Base-by-base conservation (phyloP, 441 rosid genomes). In the Brassica hybrid region DNA sequence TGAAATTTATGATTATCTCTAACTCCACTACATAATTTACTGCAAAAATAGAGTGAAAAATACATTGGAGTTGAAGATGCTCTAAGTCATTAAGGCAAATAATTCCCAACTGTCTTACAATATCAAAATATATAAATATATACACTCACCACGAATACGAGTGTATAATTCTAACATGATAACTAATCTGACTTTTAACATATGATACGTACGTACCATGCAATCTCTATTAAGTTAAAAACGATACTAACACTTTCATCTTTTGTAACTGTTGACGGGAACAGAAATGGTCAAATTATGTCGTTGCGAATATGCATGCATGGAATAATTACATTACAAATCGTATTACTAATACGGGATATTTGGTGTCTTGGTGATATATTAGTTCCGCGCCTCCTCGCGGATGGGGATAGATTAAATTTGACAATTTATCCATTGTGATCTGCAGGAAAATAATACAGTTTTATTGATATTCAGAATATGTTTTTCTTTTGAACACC, bases 241-340 rank as follows among this genome's bases (percentile, higher is more conserved):
- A 23, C 6, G 16, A 59, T 59, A 13, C 32, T 12, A 59, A 23
- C 3, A 23, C 14, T 58, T 21, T 23, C 8, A 59, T 12, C 27
- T 12, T 23, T 59, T 41, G 17, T 48, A 48, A n/a, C 17, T 5
- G 16, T 25, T 14, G 32, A 23, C 8, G 17, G 64, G 13, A 23
- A 12, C 8, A 56, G 36, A 60, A 61, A 27, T 1, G 38, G 9
- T 27, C 41, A 61, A 27, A 61, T 61, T n/a, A 13, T 62, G n/a
- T 12, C 30, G 63, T 13, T 27, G 17, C 65, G 41, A 30, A 61
- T 14, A 3, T 32, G 43, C 41, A 62, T 62, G 43, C 58, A 52
- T 52, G 21, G 43, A 30, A 62, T n/a, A 63, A 63, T 17, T 32
- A 32, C 45, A 32, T 63, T 62, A 62, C 67, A 62, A 14, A 62